These are phyloP conservation scores for Dalbergia oliveri DNA, from an alignment of 306 rosid species.

Conservation along the genomic window DNA sequence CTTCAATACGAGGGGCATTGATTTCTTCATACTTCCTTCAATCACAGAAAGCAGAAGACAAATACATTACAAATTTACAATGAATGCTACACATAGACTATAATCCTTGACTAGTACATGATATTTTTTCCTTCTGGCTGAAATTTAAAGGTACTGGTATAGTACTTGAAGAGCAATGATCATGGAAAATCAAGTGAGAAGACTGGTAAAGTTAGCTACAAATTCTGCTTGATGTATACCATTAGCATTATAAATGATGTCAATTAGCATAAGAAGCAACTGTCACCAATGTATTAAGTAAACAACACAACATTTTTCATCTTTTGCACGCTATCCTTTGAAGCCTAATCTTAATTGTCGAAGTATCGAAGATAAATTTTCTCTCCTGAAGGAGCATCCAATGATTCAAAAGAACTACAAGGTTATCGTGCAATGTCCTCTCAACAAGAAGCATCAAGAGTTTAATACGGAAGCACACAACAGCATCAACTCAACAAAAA, in stretches of 20 bases:
- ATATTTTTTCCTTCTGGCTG: background rate
- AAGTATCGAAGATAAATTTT: background rate
- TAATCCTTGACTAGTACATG: background rate
- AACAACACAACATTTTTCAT: background rate
- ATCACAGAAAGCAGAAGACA: slow-evolving; percentile 37
- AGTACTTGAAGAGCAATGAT: background rate
- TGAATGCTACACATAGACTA: background rate
- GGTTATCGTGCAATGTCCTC: slow-evolving; percentile 7
- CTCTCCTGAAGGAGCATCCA: slow-evolving; percentile 23
- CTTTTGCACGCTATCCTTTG: slow-evolving; percentile 4
- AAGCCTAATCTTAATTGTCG: background rate
- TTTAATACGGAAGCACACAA: slow-evolving; percentile 1
- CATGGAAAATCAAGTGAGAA: slow-evolving; percentile 9
- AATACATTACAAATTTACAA: slow-evolving; percentile 24
- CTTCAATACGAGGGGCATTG: slow-evolving; percentile 83
- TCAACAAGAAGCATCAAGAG: slow-evolving; percentile 6
- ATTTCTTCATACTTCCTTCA: slow-evolving; percentile 94
- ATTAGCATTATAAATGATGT: slow-evolving; percentile 2
- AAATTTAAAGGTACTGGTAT: slow-evolving; percentile 5
- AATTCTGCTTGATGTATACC: background rate
- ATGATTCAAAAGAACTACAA: background rate
- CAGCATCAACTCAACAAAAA: slow-evolving; percentile 2
- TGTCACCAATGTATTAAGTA: background rate
- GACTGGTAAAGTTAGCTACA: background rate
- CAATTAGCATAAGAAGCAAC: background rate